Percentiles rank a stretch among this genome's conserved stretches.
These are phyloP conservation scores for Boletus bicolor DNA, from an alignment of 768 basidiomycete species.

Conservation along the genomic window DNA sequence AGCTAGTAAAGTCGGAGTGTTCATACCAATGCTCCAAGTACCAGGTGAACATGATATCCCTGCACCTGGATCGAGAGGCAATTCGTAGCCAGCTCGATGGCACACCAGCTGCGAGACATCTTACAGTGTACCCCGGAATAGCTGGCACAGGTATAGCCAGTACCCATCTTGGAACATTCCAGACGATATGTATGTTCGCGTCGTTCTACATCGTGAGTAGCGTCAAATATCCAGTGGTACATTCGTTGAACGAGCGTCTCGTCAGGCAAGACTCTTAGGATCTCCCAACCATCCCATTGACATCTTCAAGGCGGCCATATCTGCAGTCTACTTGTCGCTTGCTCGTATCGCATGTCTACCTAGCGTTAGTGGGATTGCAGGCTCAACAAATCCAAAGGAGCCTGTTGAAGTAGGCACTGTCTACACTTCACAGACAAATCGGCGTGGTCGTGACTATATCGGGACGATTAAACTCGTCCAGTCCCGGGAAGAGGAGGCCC, in stretches of 20 bases:
- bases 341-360: slow-evolving; percentile 52
- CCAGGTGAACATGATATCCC: slow-evolving; percentile 66
- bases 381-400: slow-evolving; percentile 10
- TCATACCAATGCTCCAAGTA: slow-evolving; percentile 76
- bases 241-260: slow-evolving; percentile 2
- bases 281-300: slow-evolving; percentile 64
- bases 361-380: slow-evolving; percentile 10
- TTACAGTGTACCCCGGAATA: slow-evolving; percentile 68
- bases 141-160: slow-evolving; percentile 59
- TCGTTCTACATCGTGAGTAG: slow-evolving; percentile 63
- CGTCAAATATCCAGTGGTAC: neutral
- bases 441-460: slow-evolving; percentile 55
- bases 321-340: slow-evolving; percentile 66
- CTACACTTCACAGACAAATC: slow-evolving; percentile 54
- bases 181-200: slow-evolving; percentile 47
- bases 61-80: slow-evolving; percentile 50
- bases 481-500: slow-evolving; percentile 49
- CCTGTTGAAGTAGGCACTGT: slow-evolving; percentile 31
- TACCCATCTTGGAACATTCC: slow-evolving; percentile 43
- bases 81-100: slow-evolving; percentile 22
- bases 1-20: slow-evolving; percentile 54
- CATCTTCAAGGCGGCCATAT: slow-evolving; percentile 62
- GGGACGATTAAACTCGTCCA: slow-evolving; percentile 46
- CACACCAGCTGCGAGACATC: slow-evolving; percentile 40
- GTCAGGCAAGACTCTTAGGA: slow-evolving; percentile 64